Base-by-base conservation (phyloP, 2,329 filamentous ascomycete species). In the Fusarium gaditjirri region DNA sequence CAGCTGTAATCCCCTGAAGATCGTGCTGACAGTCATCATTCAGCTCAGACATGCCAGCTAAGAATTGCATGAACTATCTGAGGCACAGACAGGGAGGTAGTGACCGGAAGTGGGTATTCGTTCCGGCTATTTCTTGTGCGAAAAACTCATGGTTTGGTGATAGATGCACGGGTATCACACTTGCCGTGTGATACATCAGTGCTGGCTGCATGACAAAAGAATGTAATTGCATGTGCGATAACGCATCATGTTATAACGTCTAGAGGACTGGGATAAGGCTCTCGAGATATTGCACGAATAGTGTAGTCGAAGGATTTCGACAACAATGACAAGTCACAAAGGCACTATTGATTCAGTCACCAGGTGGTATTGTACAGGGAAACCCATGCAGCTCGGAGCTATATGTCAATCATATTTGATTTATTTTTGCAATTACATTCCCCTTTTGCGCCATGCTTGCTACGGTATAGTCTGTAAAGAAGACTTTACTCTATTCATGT, bases 41-140 rank as follows among this genome's bases (percentile, higher is more conserved):
- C 56, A 39, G 39, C 38, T 17, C 25, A 42, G 31, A 25, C 41
- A 42, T 49, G 47, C 43, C 63, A 62, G 47, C 55, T 49, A 54
- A 54, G 55, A 52, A 47, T 42, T 68, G 64, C 49, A 68, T 68
- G 38, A 68, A 68, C 65, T 63, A 52, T 66, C 29, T 38, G 31
- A 56, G 43, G 36, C 50, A 69, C 29, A 25, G n/a, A 29, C 58
- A 68, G 35, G 50, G 65, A 66, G 27, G 43, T 14, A 35, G n/a
- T 52, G 58, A 12, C 44, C 31, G 41, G 27, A 53, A 57, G 29
- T 58, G 50, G 36, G 43, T 41, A 31, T 27, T 57, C 25, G 43
- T 64, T 29, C 65, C 58, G 49, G 29, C 31, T 25, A 47, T 35
- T 49, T 57, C 33, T 64, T 50, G 56, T 53, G 25, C 29, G 25